phyloP scores from a whole-genome alignment of 2,329 filamentous ascomycete genomes.

The Sporothrix pseudoabietina region DNA sequence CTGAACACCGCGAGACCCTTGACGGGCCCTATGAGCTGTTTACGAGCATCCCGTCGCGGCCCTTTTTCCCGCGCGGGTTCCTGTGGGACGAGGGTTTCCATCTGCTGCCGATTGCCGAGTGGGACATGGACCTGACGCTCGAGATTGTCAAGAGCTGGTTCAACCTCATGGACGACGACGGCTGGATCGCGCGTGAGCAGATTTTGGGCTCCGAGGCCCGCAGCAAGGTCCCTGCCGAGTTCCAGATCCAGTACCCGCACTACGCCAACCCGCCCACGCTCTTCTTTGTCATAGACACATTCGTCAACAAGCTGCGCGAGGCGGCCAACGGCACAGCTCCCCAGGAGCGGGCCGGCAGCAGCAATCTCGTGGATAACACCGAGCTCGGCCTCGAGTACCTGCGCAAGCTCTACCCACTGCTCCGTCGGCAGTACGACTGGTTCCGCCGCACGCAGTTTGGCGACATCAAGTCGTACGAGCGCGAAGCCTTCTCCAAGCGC shows the following conservation, averaged over 20 bases:
- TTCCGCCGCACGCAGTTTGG: constrained; percentile 90
- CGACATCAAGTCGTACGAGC: constrained; percentile 88
- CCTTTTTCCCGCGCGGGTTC: constrained; percentile 96
- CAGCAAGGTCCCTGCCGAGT: constrained; percentile 90
- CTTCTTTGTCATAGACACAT: constrained; percentile 82
- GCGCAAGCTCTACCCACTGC: constrained; percentile 76
- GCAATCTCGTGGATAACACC: constrained; percentile 66
- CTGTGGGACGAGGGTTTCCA: constrained; percentile 99
- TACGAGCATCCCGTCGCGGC: constrained; percentile 85
- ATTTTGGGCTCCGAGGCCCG: constrained; percentile 89
- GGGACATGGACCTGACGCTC: constrained; percentile 84
- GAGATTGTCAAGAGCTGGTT: constrained; percentile 97
- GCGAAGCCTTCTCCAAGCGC: constrained; percentile 81
- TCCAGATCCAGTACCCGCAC: constrained; percentile 93
- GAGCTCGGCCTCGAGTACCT: constrained; percentile 72
- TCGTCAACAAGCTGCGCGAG: constrained; percentile 74
- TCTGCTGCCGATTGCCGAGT: constrained; percentile 85
- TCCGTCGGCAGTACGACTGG: constrained; percentile 91
- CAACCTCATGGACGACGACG: constrained; percentile 91
- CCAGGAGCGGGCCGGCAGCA: constrained; percentile 54
- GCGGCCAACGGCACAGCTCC: constrained; percentile 51
- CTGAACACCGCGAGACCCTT: constrained; percentile 64
- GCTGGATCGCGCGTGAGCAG: constrained; percentile 96
- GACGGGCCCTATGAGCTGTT: constrained; percentile 89
- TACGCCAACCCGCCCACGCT: constrained; percentile 96